Evolutionary conservation across 2,329 filamentous ascomycete genomes (phyloP), one percentile per base, ranked within the genome.

Genomic region (Sclerotinia borealis): DNA sequence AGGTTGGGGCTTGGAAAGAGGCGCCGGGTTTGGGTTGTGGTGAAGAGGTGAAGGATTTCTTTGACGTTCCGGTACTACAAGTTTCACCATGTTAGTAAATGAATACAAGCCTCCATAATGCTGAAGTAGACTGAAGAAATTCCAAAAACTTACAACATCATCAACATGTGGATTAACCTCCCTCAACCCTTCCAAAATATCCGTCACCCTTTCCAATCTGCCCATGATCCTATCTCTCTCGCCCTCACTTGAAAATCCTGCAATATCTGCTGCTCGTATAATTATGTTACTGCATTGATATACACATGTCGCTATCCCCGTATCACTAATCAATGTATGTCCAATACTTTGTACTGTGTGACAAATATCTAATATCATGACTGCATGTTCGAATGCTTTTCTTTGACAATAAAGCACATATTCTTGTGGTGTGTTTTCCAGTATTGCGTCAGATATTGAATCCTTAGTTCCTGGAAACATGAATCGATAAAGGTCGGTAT

Each of bases 211-310:
- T 9, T 43, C 48, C n/a, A 61, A 36, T 29, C 59, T 45, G 7
- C 29, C 29, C 37, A 52, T 54, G 19, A 61, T 25, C 15, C 59
- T 54, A 22, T 8, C 29, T n/a, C 48, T 61, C 29, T 61, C 59
- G 4, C 45, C 59, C 19, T 52, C 59, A 4, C 17, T 45, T 11
- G 36, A 19, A 6, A 52, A 61, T 25, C 59, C 59, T 22, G 54
- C 59, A 41, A 61, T 52, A 25, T 54, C 59, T 31, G 37, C 22
- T 22, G 36, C 37, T n/a, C 59, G n/a, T 43, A 61, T 43, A 25
- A 61, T 61, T 25, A 61, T 55, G 45, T 43, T 61, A 54, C 59
- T 61, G 39, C 48, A 61, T 25, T 45, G 59, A 37, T 52, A 61
- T 41, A 61, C 48, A 54, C 59, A 61, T 6, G 48, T 54, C 17